Conservation (phyloP, 352 stramenopile species). For the Paralagenidium karlingii region DNA sequence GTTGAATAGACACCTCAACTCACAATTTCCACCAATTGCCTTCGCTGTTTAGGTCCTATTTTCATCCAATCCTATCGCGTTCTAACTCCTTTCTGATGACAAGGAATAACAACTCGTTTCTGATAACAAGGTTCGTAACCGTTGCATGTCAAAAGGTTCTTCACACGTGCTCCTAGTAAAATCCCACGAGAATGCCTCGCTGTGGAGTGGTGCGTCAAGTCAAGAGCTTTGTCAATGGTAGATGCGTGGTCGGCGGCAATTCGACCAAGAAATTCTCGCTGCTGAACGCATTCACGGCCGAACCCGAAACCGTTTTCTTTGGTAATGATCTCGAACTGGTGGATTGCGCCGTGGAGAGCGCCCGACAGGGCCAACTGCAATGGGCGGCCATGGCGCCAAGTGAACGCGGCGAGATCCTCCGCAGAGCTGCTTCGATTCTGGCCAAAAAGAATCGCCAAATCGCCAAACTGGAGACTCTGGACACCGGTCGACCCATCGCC, state of each 20-base stretch:
- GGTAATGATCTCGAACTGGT: constrained; percentile 32
- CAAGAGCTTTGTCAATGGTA: constrained; percentile 67
- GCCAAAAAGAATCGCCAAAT: constrained; percentile 47
- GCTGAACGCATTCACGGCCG: constrained; percentile 34
- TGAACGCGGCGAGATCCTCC: constrained; percentile 46
- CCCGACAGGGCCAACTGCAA: constrained; percentile 28
- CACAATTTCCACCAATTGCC: too few species aligned
- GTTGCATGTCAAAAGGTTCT: too few species aligned
- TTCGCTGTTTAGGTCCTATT: too few species aligned
- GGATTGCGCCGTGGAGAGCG: constrained; percentile 24
- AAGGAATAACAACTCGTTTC: too few species aligned
- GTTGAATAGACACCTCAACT: too few species aligned
- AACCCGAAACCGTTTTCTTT: constrained; percentile 39
- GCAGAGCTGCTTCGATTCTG: constrained; percentile 45
- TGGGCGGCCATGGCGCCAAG: constrained; percentile 51
- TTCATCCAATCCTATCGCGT: too few species aligned
- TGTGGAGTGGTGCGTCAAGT: constrained; percentile 14
- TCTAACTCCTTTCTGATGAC: too few species aligned
- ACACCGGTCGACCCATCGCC: constrained; percentile 62
- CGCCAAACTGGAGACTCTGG: constrained; percentile 56
- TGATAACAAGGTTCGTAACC: too few species aligned
- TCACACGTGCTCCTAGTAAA: too few species aligned
- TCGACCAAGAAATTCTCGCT: constrained; percentile 24
- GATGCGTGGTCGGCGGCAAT: constrained; percentile 17
- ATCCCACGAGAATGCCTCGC: too few species aligned